Percentiles rank a stretch among this genome's conserved stretches.
Evolutionary conservation across 2,329 filamentous ascomycete genomes (phyloP).

Genomic region (Metarhizium robertsii): DNA sequence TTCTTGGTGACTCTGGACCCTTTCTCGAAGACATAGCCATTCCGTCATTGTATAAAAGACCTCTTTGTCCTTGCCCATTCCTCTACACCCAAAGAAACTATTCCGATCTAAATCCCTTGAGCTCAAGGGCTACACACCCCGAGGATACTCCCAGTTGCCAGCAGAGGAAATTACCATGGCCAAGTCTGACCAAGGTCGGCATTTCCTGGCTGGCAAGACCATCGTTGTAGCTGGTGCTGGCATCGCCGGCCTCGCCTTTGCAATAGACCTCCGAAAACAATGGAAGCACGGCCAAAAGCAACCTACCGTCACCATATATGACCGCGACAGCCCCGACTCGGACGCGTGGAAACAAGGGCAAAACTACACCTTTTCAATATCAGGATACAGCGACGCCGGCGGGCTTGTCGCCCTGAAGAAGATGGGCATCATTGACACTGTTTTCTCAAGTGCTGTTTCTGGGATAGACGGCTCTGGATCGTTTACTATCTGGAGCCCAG

Average conservation of each 20-base stretch:
- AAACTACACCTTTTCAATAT: conserved; percentile 29
- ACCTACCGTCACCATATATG: conserved; percentile 29
- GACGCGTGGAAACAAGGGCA: conserved; percentile 19
- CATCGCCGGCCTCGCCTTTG: conserved; percentile 33
- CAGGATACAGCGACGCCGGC: conserved; percentile 22
- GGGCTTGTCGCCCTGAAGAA: conserved; percentile 29
- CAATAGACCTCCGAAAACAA: conserved; percentile 26
- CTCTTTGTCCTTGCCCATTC: too few species aligned
- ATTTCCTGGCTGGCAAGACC: conserved; percentile 28
- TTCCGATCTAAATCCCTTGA: too few species aligned
- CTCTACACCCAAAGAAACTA: too few species aligned
- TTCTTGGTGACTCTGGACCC: too few species aligned
- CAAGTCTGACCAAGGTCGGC: conserved; percentile 2
- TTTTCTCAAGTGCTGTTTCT: conserved; percentile 21
- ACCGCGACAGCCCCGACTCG: conserved; percentile 27
- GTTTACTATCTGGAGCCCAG: conserved; percentile 31
- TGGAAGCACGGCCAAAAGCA: conserved; percentile 22
- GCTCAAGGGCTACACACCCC: too few species aligned
- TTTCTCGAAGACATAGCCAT: too few species aligned
- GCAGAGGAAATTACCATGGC: conserved; percentile 8
- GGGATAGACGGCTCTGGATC: conserved; percentile 18
- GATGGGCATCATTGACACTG: conserved; percentile 26
- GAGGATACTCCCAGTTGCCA: background rate
- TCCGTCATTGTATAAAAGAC: too few species aligned
- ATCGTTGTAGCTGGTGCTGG: conserved; percentile 35